Evolutionary conservation across 306 rosid species (phyloP).

Genomic region (Citrullus colocynthis): DNA sequence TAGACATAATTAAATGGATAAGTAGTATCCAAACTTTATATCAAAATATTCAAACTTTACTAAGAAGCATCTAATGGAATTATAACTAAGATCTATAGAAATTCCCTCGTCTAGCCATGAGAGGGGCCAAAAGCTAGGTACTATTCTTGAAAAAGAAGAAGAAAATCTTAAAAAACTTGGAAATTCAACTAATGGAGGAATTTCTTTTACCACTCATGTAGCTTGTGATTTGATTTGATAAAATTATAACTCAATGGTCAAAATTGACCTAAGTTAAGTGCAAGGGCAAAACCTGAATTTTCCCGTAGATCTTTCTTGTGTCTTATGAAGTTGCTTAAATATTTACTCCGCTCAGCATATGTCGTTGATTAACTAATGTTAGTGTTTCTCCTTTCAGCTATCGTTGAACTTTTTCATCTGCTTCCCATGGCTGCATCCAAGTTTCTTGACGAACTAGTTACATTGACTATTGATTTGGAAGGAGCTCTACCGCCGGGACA

Average conservation of each 20-base stretch:
- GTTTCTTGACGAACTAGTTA: constrained; percentile 95
- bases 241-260: background rate
- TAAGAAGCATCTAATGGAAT: background rate
- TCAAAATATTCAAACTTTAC: background rate
- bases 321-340: constrained; percentile 15
- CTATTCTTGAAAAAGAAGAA: background rate
- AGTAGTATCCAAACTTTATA: background rate
- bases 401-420: constrained; percentile 94
- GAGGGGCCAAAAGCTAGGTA: background rate
- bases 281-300: background rate
- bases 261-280: background rate
- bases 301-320: background rate
- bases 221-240: background rate
- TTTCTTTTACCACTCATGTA: background rate
- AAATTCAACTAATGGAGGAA: background rate
- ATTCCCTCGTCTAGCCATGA: background rate
- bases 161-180: background rate
- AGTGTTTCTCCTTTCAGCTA: constrained; percentile 50
- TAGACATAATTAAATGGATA: background rate
- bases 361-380: constrained; percentile 12
- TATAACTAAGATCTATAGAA: background rate
- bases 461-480: constrained; percentile 96
- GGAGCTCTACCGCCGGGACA: constrained; percentile 96
- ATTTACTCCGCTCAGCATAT: background rate
- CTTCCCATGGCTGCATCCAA: constrained; percentile 94